Base-by-base conservation (phyloP, 129 eudicot species). In the Helichrysum umbraculigerum region DNA sequence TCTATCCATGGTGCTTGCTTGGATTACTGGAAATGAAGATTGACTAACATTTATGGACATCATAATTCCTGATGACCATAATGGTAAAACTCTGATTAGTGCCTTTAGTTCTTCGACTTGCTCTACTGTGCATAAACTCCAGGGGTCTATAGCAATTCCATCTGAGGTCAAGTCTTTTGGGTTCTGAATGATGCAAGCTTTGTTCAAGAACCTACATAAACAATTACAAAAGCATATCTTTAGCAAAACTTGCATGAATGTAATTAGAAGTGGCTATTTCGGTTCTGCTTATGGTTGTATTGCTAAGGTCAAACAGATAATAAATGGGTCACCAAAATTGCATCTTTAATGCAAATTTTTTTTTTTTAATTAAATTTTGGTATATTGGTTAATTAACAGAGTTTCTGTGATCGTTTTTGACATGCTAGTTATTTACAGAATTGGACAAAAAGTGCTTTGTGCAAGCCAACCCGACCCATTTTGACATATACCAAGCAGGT, bases 41-140 rank as follows among this genome's bases (percentile, higher is more conserved):
- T 83, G 87, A 60, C 85, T 76, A 6, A 84, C 79, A 42, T 75
- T 83, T 25, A 83, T 74, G 0, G 90, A 80, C 85, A 86, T 80
- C 85, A 86, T 86, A 37, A 86, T 37, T 7, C 82, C 83, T 9
- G 90, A 80, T 42, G 90, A 86, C 90, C 87, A 86, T 20, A 86
- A 63, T 3, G 90, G 90, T 19, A 86, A 52, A 17, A 86, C 90
- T 66, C 83, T 60, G 33, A 86, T 77, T 25, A 86, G 79, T 21
- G 85, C 78, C 81, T 86, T 86, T 3, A 86, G 83, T 69, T 83
- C 90, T 80, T 86, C 90, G 9, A 70, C 70, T 77, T 86, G 81
- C 12, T 86, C 87, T 0, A 86, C 82, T 4, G 83, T 76, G 66
- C 87, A 83, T 59, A 86, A 78, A 44, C 81, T 80, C 90, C 90